Conservation (phyloP, 192 early-diverging fungal genomes). For the Kappamyces sp. region DNA sequence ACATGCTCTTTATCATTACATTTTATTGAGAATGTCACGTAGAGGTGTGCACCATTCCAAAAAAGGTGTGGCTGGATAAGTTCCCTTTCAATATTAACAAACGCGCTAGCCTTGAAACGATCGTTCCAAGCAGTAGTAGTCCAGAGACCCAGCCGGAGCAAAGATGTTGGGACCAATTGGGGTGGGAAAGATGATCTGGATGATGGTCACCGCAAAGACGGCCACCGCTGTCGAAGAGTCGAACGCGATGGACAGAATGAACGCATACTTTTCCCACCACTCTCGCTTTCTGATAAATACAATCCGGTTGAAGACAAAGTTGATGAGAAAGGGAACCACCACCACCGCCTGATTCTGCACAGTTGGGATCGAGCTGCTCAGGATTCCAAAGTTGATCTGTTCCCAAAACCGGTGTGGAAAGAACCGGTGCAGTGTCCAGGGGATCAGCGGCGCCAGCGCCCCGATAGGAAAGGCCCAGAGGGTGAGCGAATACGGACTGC, state of each 20-base stretch:
- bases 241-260: slow-evolving; percentile 22
- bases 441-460: slow-evolving; percentile 23
- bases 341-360: not conserved
- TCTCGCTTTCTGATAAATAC: slow-evolving; percentile 14
- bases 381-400: too few species aligned
- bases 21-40: too few species aligned
- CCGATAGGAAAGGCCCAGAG: slow-evolving; percentile 31
- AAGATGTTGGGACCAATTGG: not conserved
- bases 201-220: slow-evolving; percentile 14
- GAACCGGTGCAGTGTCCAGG: slow-evolving; percentile 5
- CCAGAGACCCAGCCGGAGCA: not conserved
- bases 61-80: too few species aligned
- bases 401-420: too few species aligned
- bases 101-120: not conserved
- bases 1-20: too few species aligned
- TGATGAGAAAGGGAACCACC: slow-evolving; percentile 13
- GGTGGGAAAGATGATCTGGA: not conserved
- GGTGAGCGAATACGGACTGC: slow-evolving; percentile 24
- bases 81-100: slow-evolving; percentile 16
- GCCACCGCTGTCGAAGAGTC: slow-evolving; percentile 24
- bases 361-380: too few species aligned
- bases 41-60: too few species aligned
- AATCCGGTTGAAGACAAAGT: slow-evolving; percentile 19
- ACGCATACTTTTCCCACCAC: slow-evolving; percentile 31
- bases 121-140: not conserved